These are phyloP conservation scores for Penicillium daleae DNA, from an alignment of 495 filamentous ascomycete genomes.

Conservation along the genomic window DNA sequence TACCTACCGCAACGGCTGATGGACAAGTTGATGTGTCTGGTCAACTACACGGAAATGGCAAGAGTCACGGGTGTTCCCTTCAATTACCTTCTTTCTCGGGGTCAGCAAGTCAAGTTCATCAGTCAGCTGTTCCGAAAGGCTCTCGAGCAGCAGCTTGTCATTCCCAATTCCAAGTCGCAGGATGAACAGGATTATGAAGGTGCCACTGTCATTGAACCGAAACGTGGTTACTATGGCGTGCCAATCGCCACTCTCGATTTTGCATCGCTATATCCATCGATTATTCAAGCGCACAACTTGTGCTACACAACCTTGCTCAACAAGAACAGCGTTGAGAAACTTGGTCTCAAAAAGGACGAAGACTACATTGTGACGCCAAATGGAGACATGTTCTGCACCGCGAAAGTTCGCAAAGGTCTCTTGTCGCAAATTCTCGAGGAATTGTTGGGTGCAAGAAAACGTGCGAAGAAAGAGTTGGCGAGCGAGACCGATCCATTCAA, in stretches of 20 bases:
- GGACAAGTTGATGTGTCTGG: constrained; percentile 96
- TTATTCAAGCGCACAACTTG: constrained; percentile 98
- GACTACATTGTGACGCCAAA: constrained; percentile 97
- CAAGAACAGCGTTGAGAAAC: constrained; percentile 73
- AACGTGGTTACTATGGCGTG: constrained; percentile 87
- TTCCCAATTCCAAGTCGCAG: constrained; percentile 75
- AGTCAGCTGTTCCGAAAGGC: constrained; percentile 97
- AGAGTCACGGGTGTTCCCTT: constrained; percentile 99
- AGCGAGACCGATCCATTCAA: constrained; percentile 94
- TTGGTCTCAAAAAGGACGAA: constrained; percentile 76
- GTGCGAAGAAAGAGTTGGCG: constrained; percentile 88
- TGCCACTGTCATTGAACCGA: constrained; percentile 96
- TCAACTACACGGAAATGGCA: constrained; percentile 99
- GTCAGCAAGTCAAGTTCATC: constrained; percentile 97
- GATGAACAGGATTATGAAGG: constrained; percentile 90
- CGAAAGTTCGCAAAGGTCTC: constrained; percentile 87
- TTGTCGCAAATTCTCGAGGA: constrained; percentile 95
- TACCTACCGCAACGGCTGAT: constrained; percentile 93
- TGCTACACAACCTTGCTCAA: constrained; percentile 96
- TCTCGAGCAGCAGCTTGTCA: constrained; percentile 86
- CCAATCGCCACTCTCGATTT: constrained; percentile 99
- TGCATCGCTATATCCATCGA: constrained; percentile 95
- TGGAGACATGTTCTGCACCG: constrained; percentile 88
- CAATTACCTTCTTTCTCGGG: constrained; percentile 88
- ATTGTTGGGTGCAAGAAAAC: constrained; percentile 83